phyloP scores from a whole-genome alignment of 176 grass and related monocot species.

The Secale cereale region DNA sequence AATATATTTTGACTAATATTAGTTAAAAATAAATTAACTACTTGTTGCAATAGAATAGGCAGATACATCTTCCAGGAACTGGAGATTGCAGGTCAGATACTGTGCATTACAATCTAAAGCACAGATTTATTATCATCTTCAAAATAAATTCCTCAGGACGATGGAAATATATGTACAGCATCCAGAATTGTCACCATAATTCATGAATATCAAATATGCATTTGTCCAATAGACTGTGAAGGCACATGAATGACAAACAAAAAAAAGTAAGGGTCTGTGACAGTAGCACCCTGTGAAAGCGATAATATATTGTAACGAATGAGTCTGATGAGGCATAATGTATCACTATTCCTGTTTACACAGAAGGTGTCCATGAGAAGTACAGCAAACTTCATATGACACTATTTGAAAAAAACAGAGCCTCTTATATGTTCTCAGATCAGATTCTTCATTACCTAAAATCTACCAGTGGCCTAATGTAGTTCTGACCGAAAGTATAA shows the following conservation, averaged over 20 bases:
- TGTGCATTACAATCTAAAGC: neutral
- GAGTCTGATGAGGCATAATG: neutral
- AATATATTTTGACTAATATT: constrained; percentile 17
- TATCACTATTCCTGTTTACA: neutral
- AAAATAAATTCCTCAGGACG: neutral
- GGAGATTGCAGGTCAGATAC: neutral
- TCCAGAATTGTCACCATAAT: neutral
- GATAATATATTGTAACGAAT: neutral
- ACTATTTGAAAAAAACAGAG: neutral
- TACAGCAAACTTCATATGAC: neutral
- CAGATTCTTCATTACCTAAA: constrained; percentile 68
- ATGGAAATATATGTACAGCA: neutral
- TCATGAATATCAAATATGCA: neutral
- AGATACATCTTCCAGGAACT: neutral
- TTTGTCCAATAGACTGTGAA: constrained; percentile 13
- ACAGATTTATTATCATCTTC: neutral
- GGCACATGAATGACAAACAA: neutral
- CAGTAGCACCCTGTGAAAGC: neutral
- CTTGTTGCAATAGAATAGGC: neutral
- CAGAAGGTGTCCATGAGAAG: neutral
- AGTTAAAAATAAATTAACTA: neutral
- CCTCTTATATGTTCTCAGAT: neutral
- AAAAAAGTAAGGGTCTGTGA: constrained; percentile 5
- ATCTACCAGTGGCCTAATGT: constrained; percentile 76
- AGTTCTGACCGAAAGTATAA: constrained; percentile 98